phyloP scores from a whole-genome alignment of 1,139 yeast species.

The Geotrichum reessii region DNA sequence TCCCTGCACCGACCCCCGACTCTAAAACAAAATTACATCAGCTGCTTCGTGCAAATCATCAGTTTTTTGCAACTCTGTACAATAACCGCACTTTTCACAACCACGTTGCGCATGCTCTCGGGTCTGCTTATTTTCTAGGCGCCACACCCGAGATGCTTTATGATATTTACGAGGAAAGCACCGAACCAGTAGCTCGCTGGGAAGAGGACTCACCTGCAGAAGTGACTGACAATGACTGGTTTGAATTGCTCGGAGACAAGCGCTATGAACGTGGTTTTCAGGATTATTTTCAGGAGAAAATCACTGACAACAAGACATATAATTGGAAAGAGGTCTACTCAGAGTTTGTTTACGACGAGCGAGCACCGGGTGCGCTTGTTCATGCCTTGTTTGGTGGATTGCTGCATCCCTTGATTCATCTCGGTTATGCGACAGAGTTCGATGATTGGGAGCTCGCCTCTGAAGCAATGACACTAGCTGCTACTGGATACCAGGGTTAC shows the following conservation, averaged over 20 bases:
- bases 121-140: slow-evolving; percentile 26
- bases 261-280: slow-evolving; percentile 31
- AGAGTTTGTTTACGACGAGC: slow-evolving; percentile 18
- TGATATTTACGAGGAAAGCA: slow-evolving; percentile 21
- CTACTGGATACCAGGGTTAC: slow-evolving; percentile 11
- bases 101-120: slow-evolving; percentile 30
- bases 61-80: slow-evolving; percentile 30
- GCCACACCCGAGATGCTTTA: slow-evolving; percentile 22
- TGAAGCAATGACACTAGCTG: slow-evolving; percentile 30
- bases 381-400: slow-evolving; percentile 29
- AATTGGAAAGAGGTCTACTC: slow-evolving; percentile 30
- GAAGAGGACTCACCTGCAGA: slow-evolving; percentile 33
- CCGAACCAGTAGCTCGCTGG: slow-evolving; percentile 21
- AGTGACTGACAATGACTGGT: slow-evolving; percentile 34
- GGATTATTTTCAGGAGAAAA: slow-evolving; percentile 32
- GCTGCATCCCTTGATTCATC: slow-evolving; percentile 34
- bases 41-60: slow-evolving; percentile 32
- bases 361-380: slow-evolving; percentile 19
- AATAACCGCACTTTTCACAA: slow-evolving; percentile 32
- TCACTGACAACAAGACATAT: slow-evolving; percentile 25
- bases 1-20: slow-evolving; percentile 23
- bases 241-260: slow-evolving; percentile 27
- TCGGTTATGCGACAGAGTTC: slow-evolving; percentile 35
- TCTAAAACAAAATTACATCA: slow-evolving; percentile 25
- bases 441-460: slow-evolving; percentile 31